phyloP scores from a whole-genome alignment of 768 basidiomycete species.

The Rubroboletus pulcherrimus region DNA sequence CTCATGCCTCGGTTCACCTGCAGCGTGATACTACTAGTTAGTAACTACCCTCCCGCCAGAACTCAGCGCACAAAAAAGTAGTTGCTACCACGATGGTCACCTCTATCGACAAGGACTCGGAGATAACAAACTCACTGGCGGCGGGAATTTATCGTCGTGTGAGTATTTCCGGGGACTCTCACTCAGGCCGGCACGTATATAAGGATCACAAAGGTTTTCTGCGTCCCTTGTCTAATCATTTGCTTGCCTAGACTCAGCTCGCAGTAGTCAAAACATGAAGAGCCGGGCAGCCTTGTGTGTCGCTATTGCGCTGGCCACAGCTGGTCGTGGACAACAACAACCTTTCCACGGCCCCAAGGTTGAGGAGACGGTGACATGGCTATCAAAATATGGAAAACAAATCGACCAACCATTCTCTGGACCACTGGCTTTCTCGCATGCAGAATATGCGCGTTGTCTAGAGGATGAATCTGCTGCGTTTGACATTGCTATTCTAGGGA shows the following conservation, averaged over 20 bases:
- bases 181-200: not conserved
- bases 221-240: not conserved
- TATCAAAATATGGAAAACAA: slow-evolving; percentile 70
- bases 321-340: slow-evolving; percentile 12
- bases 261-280: slow-evolving; percentile 13
- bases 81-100: not conserved
- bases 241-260: not conserved
- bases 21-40: not conserved
- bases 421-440: slow-evolving; percentile 77
- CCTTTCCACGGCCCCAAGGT: slow-evolving; percentile 3
- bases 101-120: not conserved
- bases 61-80: not conserved
- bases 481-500: slow-evolving; percentile 74
- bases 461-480: slow-evolving; percentile 20
- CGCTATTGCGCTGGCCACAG: not conserved
- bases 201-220: not conserved
- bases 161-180: not conserved
- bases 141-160: not conserved
- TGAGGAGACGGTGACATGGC: slow-evolving; percentile 45
- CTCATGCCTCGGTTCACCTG: not conserved
- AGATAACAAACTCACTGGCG: not conserved
- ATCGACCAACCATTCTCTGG: slow-evolving; percentile 76
- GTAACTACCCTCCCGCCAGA: not conserved
- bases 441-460: slow-evolving; percentile 49
- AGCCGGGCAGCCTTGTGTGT: not conserved